Conservation (phyloP, 371 early-diverging fungal genomes). For the Apophysomyces ossiformis region DNA sequence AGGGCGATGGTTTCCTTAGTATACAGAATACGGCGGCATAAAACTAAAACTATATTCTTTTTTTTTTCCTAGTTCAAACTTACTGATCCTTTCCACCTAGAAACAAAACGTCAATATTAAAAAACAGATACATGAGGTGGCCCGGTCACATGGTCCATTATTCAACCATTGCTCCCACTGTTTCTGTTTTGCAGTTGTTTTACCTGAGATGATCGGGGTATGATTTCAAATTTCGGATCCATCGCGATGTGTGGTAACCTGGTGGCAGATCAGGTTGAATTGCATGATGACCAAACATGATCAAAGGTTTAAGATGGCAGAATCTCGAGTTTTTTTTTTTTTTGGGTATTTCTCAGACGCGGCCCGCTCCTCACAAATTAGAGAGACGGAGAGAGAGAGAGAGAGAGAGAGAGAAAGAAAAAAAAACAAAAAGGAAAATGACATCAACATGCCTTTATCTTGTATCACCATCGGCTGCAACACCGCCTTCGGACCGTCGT, state of each 20-base stretch:
- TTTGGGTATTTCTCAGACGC: background rate
- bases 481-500: conserved; percentile 12
- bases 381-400: too few species aligned
- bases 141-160: background rate
- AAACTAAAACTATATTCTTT: too few species aligned
- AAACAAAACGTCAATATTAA: background rate
- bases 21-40: background rate
- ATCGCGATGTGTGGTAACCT: conserved; percentile 19
- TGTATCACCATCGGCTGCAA: conserved; percentile 12
- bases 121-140: too few species aligned
- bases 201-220: conserved; percentile 41
- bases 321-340: too few species aligned
- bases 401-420: background rate
- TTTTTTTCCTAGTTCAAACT: background rate
- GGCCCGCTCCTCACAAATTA: background rate
- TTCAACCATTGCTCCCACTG: background rate
- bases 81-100: conserved; percentile 42
- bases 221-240: conserved; percentile 19
- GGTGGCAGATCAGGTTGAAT: conserved; percentile 21
- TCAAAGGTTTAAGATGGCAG: background rate
- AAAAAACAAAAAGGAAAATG: conserved; percentile 2
- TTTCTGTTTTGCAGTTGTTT: conserved; percentile 7
- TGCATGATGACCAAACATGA: background rate
- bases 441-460: background rate
- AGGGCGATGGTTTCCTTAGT: too few species aligned